phyloP scores from a whole-genome alignment of 1,284 basidiomycete species.

The Gomphus sp. region DNA sequence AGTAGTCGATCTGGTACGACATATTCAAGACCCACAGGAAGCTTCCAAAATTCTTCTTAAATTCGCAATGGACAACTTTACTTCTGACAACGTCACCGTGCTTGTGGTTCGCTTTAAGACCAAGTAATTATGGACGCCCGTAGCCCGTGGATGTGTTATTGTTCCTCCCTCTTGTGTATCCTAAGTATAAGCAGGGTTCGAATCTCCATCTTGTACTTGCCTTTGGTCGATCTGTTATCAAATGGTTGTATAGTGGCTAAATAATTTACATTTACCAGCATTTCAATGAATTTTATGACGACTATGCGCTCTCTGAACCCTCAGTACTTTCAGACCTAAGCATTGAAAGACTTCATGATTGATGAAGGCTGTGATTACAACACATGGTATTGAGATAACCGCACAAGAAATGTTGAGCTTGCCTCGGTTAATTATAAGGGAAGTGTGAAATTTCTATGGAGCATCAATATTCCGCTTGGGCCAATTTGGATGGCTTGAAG shows the following conservation, averaged over 20 bases:
- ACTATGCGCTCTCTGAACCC: background rate
- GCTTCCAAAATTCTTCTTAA: constrained; percentile 76
- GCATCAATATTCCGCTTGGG: too few relatives aligned
- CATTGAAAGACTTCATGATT: too few relatives aligned
- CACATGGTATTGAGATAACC: too few relatives aligned
- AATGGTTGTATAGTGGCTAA: background rate
- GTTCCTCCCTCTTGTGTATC: background rate
- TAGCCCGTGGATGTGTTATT: background rate
- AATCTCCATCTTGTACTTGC: background rate
- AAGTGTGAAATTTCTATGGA: too few relatives aligned
- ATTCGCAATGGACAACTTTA: constrained; percentile 81
- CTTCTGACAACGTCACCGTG: constrained; percentile 87
- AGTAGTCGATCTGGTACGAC: constrained; percentile 80
- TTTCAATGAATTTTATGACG: background rate
- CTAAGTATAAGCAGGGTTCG: background rate
- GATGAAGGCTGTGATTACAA: too few relatives aligned
- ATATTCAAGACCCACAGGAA: constrained; percentile 70
- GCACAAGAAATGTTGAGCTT: too few relatives aligned
- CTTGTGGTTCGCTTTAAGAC: constrained; percentile 56
- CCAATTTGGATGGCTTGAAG: too few relatives aligned
- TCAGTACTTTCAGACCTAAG: too few relatives aligned
- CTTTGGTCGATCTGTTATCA: background rate
- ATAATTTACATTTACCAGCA: background rate
- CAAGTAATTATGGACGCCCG: background rate
- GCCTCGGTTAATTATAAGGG: too few relatives aligned